phyloP scores from a whole-genome alignment of 768 basidiomycete species.

The Suillus clintonianus region DNA sequence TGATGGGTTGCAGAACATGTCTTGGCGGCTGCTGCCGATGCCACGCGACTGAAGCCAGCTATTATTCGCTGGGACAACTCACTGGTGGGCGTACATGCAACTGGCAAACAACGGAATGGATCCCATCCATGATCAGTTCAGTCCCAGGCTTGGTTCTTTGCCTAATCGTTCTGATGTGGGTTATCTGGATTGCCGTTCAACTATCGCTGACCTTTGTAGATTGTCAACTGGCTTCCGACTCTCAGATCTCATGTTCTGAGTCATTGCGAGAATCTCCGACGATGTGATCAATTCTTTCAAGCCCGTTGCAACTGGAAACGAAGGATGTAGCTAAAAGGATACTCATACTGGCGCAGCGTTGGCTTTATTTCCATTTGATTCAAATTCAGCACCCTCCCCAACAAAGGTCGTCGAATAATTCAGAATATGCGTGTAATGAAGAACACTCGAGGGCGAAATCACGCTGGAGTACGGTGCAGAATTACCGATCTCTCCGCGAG shows the following conservation, averaged over 20 bases:
- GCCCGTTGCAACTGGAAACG: too few relatives aligned
- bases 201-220: slow-evolving; percentile 6
- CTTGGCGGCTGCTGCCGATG: slow-evolving; percentile 28
- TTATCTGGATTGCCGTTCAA: not conserved
- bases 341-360: slow-evolving; percentile 5
- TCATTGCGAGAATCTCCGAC: slow-evolving; percentile 1
- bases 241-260: slow-evolving; percentile 1
- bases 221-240: slow-evolving; percentile 26
- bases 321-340: slow-evolving; percentile 9
- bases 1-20: slow-evolving; percentile 43
- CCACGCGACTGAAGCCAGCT: slow-evolving; percentile 29
- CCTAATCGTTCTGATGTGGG: slow-evolving; percentile 34
- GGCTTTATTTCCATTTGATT: slow-evolving; percentile 5
- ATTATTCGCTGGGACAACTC: slow-evolving; percentile 47
- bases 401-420: not conserved
- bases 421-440: not conserved
- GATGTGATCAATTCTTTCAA: not conserved
- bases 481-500: slow-evolving; percentile 49
- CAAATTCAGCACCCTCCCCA: not conserved
- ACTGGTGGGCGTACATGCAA: slow-evolving; percentile 39
- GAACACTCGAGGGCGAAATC: not conserved
- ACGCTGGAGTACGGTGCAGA: not conserved
- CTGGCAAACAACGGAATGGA: slow-evolving; percentile 48
- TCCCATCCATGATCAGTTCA: slow-evolving; percentile 40
- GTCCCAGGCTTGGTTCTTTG: slow-evolving; percentile 31